These are phyloP conservation scores for Rubroboletus pulcherrimus DNA, from an alignment of 768 basidiomycete genomes.

Conservation along the genomic window DNA sequence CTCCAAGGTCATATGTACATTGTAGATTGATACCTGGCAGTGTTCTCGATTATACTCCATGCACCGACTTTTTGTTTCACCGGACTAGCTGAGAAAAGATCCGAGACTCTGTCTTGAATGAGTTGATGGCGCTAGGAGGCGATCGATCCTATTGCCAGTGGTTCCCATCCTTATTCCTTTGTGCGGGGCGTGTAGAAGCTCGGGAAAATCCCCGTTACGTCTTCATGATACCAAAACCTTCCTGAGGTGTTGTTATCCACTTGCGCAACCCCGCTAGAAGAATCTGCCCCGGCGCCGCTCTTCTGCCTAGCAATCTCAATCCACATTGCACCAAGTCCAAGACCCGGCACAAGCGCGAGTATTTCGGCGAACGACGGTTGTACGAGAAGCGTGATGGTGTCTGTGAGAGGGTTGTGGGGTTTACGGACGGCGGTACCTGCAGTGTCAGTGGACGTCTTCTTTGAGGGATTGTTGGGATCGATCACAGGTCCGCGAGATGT, in stretches of 20 bases:
- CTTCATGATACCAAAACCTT: slow-evolving; percentile 58
- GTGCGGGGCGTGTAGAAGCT: slow-evolving; percentile 43
- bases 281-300: neutral
- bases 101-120: neutral
- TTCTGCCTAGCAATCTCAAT: slow-evolving; percentile 55
- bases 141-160: neutral
- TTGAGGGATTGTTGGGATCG: slow-evolving; percentile 17
- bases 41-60: neutral
- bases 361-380: slow-evolving; percentile 41
- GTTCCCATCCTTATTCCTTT: neutral
- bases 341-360: slow-evolving; percentile 41
- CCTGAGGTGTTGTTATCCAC: slow-evolving; percentile 5
- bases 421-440: slow-evolving; percentile 8
- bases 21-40: slow-evolving; percentile 2
- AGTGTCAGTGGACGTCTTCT: slow-evolving; percentile 2
- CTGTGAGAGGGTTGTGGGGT: slow-evolving; percentile 49
- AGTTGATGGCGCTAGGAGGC: neutral
- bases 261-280: neutral
- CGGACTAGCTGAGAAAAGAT: neutral
- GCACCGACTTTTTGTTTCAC: neutral
- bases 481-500: slow-evolving; percentile 38
- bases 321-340: slow-evolving; percentile 65
- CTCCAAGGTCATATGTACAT: slow-evolving; percentile 3
- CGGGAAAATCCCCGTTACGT: slow-evolving; percentile 48
- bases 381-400: slow-evolving; percentile 59